Conservation (phyloP, 176 grass and related monocot genomes). For the Phoenix roebelenii region DNA sequence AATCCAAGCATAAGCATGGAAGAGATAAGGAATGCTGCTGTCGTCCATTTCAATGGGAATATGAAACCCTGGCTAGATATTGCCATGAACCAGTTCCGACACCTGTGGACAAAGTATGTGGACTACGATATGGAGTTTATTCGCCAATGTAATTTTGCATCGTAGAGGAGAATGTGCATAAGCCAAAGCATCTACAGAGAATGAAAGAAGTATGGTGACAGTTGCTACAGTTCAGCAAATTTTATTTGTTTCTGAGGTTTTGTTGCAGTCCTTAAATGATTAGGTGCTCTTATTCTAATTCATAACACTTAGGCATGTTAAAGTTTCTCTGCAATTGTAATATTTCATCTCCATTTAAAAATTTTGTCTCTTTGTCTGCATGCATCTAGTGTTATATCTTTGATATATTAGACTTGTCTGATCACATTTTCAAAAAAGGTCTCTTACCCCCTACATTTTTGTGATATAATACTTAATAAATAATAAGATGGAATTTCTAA, state of each 20-base stretch:
- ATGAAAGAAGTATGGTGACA: neutral
- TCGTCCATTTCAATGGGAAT: constrained; percentile 98
- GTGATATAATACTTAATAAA: too few species aligned
- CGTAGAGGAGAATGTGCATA: constrained; percentile 8
- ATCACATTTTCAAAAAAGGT: too few species aligned
- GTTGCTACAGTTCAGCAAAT: neutral
- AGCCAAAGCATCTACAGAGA: neutral
- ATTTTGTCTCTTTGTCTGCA: too few species aligned
- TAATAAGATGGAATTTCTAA: too few species aligned
- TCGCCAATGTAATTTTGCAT: constrained; percentile 78
- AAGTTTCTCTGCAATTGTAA: too few species aligned
- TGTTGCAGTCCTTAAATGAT: constrained; percentile 15
- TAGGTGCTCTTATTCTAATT: constrained; percentile 4
- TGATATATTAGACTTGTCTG: too few species aligned
- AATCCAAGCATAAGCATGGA: constrained; percentile 98
- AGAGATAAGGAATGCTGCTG: constrained; percentile 88
- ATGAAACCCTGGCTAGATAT: constrained; percentile 99
- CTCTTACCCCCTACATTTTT: too few species aligned
- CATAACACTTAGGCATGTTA: neutral
- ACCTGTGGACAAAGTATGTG: constrained; percentile 83
- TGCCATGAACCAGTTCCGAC: constrained; percentile 88
- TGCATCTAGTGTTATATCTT: too few species aligned
- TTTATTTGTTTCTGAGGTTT: neutral
- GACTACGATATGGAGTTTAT: constrained; percentile 70
- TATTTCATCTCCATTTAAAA: too few species aligned